Conservation (phyloP, 2,329 filamentous ascomycete species). For the Plenodomus lindquistii region DNA sequence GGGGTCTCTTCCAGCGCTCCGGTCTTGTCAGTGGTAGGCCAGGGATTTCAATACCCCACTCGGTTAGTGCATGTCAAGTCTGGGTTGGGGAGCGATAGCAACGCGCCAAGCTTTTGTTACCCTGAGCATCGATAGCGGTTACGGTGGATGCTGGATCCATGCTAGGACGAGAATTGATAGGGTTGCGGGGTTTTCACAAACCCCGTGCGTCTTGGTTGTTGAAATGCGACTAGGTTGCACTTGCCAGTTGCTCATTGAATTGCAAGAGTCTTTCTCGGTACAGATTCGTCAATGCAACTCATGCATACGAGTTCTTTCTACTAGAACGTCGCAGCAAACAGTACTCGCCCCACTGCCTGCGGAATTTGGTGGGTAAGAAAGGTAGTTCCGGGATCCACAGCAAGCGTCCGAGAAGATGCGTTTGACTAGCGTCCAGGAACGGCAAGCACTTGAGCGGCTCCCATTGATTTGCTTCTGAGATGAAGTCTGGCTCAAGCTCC, state of each 20-base stretch:
- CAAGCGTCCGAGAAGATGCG: conserved; percentile 72
- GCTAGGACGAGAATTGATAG: background rate
- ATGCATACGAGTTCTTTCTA: background rate
- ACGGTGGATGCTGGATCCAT: background rate
- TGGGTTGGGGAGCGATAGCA: conserved; percentile 9
- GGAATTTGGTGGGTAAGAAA: conserved; percentile 69
- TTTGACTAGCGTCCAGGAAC: conserved; percentile 80
- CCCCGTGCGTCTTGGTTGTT: background rate
- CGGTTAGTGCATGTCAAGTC: conserved; percentile 14
- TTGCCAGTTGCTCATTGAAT: too few relatives aligned
- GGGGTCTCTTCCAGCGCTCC: conserved; percentile 9
- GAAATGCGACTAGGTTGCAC: too few relatives aligned
- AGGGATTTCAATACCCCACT: conserved; percentile 28
- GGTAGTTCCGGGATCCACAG: conserved; percentile 78
- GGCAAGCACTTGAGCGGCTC: conserved; percentile 72
- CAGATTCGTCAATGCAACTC: background rate
- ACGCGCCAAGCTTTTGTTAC: conserved; percentile 5
- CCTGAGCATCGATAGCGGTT: background rate
- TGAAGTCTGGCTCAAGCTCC: conserved; percentile 77
- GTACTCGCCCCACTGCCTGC: conserved; percentile 83
- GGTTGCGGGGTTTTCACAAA: background rate
- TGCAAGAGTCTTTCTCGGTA: background rate
- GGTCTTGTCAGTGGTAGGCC: conserved; percentile 19
- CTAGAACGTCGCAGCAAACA: conserved; percentile 71
- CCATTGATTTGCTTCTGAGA: conserved; percentile 76